Conservation (phyloP, 177 flowering plant genomes). For the Vitis hybrid region DNA sequence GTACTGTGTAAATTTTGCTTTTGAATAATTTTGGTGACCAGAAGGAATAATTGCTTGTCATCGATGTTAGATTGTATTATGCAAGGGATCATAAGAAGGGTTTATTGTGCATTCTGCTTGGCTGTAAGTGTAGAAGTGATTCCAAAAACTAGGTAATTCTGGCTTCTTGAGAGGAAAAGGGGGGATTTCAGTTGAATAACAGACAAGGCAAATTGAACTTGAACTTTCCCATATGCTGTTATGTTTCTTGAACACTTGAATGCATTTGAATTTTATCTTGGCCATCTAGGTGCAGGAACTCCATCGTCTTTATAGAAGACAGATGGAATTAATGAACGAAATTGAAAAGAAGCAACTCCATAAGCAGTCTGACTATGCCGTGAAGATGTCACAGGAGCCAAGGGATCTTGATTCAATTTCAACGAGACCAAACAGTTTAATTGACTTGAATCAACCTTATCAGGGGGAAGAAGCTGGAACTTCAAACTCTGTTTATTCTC, state of each 20-base stretch:
- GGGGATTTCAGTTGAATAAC: no score
- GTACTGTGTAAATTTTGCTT: no score
- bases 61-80: no score
- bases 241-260: neutral
- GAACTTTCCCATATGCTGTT: neutral
- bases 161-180: no score
- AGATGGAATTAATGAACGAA: conserved; percentile 40
- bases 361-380: neutral
- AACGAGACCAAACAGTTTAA: neutral
- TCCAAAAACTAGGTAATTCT: no score
- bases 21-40: no score
- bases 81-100: no score
- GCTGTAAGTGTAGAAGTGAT: no score
- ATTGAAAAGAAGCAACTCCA: conserved; percentile 12
- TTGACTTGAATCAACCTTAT: conserved; percentile 27
- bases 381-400: neutral
- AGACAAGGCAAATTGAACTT: neutral
- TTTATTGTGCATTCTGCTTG: no score
- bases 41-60: no score
- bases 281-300: conserved; percentile 38
- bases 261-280: conserved; percentile 10
- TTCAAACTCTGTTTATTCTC: conserved; percentile 4
- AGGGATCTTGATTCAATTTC: neutral
- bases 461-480: conserved; percentile 15
- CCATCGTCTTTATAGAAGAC: conserved; percentile 41